Evolutionary conservation across 2,329 filamentous ascomycete genomes (phyloP), one percentile per base, ranked within the genome.

Genomic region (Rasamsonia emersonii): DNA sequence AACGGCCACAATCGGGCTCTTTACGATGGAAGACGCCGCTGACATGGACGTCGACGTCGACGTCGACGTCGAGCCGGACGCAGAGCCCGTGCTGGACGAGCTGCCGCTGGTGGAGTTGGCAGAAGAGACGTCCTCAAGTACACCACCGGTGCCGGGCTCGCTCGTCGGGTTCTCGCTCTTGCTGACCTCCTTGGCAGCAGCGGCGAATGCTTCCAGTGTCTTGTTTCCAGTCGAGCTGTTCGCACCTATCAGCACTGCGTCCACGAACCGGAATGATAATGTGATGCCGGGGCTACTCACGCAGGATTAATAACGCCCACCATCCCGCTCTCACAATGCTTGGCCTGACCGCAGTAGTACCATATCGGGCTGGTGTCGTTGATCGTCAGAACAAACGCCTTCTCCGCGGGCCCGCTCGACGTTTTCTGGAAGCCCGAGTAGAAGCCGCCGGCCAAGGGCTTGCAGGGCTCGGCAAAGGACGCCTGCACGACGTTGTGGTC

Each of bases 271-370:
- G n/a, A n/a, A n/a, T n/a, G n/a, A n/a, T n/a, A n/a, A n/a, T n/a
- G n/a, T n/a, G n/a, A n/a, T n/a, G n/a, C n/a, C n/a, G n/a, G n/a
- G n/a, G n/a, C n/a, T 18, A 35, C 47, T 44, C 35, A 51, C 47
- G 49, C 29, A 10, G 79, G 75, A 59, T 88, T 86, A 53, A 86
- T 77, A 18, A 83, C 80, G 64, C 83, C 79, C 36, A 72, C 70
- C 79, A 86, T 86, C 40, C 81, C 81, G 28, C 54, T 62, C 57
- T 86, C 73, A 59, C 83, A 91, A 63, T 91, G 84, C 50, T 69
- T 73, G 27, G 55, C 76, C 57, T 86, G 79, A 18, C 75, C 77
- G 62, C 83, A 89, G 69, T 81, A 89, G 43, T 83, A 63, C 82
- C 84, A 91, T 43, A 88, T 67, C 18, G 84, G 83, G 34, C 70